Base-by-base conservation (phyloP, 73 alveolate species). In the Symbiodinium natans region DNA sequence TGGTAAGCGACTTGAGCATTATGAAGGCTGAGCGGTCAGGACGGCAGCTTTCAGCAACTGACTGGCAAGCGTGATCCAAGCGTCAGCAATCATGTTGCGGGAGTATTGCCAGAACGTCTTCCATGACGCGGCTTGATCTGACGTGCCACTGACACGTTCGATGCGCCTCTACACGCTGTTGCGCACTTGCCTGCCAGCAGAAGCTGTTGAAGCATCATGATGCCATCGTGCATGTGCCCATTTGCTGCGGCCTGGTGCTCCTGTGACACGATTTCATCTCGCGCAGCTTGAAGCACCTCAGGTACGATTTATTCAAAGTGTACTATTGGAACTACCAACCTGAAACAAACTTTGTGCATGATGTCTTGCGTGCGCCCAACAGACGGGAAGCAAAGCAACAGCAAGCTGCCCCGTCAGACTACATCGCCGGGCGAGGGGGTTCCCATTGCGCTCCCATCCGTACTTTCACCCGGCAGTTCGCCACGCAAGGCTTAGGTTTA, bases 181-280 rank as follows among this genome's bases (percentile, higher is more conserved):
- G 87, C 40, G 34, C 31, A 56, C 89, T 90, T 38, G 97, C 88
- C 95, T 89, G 86, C 25, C 77, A 36, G 11, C 8, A n/a, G 11
- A 25, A 33, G 0, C 39, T 21, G 3, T 38, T 40, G 36, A 25
- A 38, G 41, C 46, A 23, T 31, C 23, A 4, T 40, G 15, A 75
- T n/a, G n/a, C n/a, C n/a, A n/a, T n/a, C n/a, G n/a, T n/a, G n/a
- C n/a, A n/a, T n/a, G n/a, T n/a, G n/a, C n/a, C n/a, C n/a, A n/a
- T 46, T 46, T 46, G 59, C 59, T 46, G 31, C 43, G 6, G 88
- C 97, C 97, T 90, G 97, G 31, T 90, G 54, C 88, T 90, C 97
- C n/a, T 90, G 97, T 10, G 97, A 84, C n/a, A 85, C 97, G 71
- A 90, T 68, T 34, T 90, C 89, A 42, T 90, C 97, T 56, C 97